Evolutionary conservation across 116 monocot genomes (phyloP).

Genomic region (Thalassia testudinum): DNA sequence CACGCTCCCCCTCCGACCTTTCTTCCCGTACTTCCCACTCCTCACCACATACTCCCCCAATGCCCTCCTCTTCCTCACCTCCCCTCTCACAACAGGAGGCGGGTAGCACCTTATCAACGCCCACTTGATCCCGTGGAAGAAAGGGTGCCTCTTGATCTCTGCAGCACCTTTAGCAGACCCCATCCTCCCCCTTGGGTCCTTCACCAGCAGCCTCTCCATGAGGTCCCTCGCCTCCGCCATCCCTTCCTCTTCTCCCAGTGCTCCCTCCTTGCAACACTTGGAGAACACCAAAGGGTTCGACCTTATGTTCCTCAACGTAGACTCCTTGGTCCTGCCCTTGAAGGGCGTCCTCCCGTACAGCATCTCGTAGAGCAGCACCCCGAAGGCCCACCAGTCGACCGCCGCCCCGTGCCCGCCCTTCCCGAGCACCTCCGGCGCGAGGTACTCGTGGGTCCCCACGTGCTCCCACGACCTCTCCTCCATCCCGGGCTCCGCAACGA

Average conservation of each 20-base stretch:
- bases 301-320: conserved; percentile 57
- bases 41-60: too few species aligned
- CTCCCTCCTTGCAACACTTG: neutral
- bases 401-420: conserved; percentile 48
- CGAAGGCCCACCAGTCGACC: conserved; percentile 97
- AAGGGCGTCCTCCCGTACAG: conserved; percentile 76
- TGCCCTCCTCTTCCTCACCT: neutral
- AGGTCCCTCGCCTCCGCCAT: conserved; percentile 41
- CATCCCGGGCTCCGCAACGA: conserved; percentile 57
- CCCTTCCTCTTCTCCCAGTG: conserved; percentile 2
- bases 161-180: conserved; percentile 47
- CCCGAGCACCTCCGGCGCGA: conserved; percentile 58
- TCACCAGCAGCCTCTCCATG: conserved; percentile 34
- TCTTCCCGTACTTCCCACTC: too few species aligned
- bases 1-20: too few species aligned
- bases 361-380: conserved; percentile 80
- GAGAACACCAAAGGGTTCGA: conserved; percentile 32
- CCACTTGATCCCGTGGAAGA: conserved; percentile 25
- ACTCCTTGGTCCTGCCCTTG: conserved; percentile 53
- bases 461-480: conserved; percentile 38
- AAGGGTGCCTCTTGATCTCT: conserved; percentile 69
- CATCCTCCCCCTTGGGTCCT: conserved; percentile 38
- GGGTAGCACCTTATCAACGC: conserved; percentile 6
- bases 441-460: conserved; percentile 91
- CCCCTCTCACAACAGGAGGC: neutral